Conservation (phyloP, 2,329 filamentous ascomycete genomes). For the Tolypocladium cylindrosporum region DNA sequence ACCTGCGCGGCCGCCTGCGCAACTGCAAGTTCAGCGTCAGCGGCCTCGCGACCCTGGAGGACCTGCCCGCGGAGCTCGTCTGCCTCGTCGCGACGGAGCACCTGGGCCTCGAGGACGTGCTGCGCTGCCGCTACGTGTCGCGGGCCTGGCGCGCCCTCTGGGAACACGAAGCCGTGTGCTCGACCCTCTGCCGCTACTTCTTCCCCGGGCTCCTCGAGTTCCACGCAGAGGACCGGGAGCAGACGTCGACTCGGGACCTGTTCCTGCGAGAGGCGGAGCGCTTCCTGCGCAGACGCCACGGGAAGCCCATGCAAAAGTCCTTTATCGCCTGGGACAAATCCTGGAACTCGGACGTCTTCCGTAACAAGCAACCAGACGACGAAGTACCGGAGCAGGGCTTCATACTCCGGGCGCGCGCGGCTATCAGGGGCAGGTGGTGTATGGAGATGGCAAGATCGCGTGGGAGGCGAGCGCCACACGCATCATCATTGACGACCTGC, state of each 20-base stretch:
- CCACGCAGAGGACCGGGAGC: neutral
- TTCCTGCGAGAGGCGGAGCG: slow-evolving; percentile 6
- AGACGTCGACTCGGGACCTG: slow-evolving; percentile 1
- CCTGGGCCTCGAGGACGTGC: slow-evolving; percentile 14
- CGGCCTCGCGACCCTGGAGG: slow-evolving; percentile 12
- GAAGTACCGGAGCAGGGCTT: neutral
- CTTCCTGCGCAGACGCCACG: slow-evolving; percentile 7
- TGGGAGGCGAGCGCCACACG: slow-evolving; percentile 13
- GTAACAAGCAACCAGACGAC: neutral
- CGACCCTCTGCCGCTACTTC: slow-evolving; percentile 11
- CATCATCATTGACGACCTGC: slow-evolving; percentile 15
- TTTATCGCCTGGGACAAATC: slow-evolving; percentile 8
- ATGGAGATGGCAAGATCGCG: slow-evolving; percentile 13
- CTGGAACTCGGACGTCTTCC: slow-evolving; percentile 4
- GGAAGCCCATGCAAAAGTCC: neutral
- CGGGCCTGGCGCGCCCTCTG: slow-evolving; percentile 14
- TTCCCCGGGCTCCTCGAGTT: slow-evolving; percentile 16
- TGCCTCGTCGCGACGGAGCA: slow-evolving; percentile 9
- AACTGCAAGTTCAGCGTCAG: neutral
- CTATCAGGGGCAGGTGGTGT: slow-evolving; percentile 4
- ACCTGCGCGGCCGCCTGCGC: slow-evolving; percentile 11
- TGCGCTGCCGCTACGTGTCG: slow-evolving; percentile 14
- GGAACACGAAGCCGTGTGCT: slow-evolving; percentile 11
- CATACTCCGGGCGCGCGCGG: too few relatives aligned
- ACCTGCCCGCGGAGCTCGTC: slow-evolving; percentile 18